A percentile compares a stretch with the other conserved stretches of the same genome.
These are phyloP conservation scores for Pigoraptor vietnamica DNA, from an alignment of 78 protist genomes.

Conservation along the genomic window DNA sequence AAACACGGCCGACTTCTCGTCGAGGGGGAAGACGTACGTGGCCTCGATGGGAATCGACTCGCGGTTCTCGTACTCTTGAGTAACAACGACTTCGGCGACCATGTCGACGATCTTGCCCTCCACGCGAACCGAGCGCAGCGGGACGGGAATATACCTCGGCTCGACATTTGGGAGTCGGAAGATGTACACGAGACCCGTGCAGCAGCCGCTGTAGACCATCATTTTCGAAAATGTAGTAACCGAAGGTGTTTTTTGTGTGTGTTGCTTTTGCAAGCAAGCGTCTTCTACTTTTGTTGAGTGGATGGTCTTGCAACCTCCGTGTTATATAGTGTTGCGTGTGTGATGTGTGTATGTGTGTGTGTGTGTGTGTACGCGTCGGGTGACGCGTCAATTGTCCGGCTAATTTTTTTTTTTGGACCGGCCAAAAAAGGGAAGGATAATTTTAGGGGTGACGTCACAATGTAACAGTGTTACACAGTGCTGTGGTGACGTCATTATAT, in stretches of 20 bases:
- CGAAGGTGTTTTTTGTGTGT: no score
- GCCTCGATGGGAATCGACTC: slow-evolving; percentile 40
- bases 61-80: slow-evolving; percentile 60
- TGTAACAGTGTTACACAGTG: no score
- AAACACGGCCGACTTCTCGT: slow-evolving; percentile 80
- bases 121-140: not conserved
- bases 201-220: not conserved
- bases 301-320: no score
- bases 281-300: no score
- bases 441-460: no score
- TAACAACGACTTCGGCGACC: slow-evolving; percentile 54
- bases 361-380: not conserved
- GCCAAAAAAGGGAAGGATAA: no score
- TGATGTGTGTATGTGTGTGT: not conserved
- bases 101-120: slow-evolving; percentile 39
- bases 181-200: not conserved
- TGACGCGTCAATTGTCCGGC: no score
- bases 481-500: no score
- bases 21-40: slow-evolving; percentile 74
- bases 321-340: not conserved
- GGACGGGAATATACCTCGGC: not conserved
- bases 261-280: no score
- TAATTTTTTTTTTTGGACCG: no score
- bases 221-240: no score
- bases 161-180: not conserved